Evolutionary conservation across 495 filamentous ascomycete genomes (phyloP), one percentile per base, ranked within the genome.

Genomic region (Tetracladium setigerum): DNA sequence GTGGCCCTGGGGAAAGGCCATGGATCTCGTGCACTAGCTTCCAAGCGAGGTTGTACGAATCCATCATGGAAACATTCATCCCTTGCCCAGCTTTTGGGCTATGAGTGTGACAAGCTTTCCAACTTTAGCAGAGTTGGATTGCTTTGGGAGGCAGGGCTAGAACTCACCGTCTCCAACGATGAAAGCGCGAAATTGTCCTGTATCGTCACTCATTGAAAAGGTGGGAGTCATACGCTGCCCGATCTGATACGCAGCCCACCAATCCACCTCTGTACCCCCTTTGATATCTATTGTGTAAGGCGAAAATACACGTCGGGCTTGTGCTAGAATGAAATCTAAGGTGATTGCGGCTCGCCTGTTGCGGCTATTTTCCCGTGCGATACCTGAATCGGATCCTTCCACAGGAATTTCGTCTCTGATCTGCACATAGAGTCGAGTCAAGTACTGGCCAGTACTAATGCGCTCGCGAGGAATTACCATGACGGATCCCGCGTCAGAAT

Each of bases 241-340:
- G 27, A 70, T 67, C 18, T 62, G 61, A 54, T 71, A 72, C 19
- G 54, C 48, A 30, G 47, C 44, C 59, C 59, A 62, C 62, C 62
- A 65, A 43, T 56, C 56, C 6, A 56, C 64, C 52, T 4, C 44
- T 30, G 34, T 34, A 17, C 7, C 24, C 31, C 31, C 62, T 63
- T 67, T 70, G 0, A 64, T 59, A 10, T 63, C 56, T 38, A 77
- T 69, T 41, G 66, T 65, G 44, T 73, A 77, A 13, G 72, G 73
- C 47, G 65, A 61, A 41, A 77, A 67, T 1, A 71, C 65, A 1
- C 60, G 56, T 5, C 60, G 41, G 0, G 69, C 67, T 24, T 72
- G 60, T 6, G 66, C 58, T 17, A 69, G 67, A n/a, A 73, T 68
- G 0, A 58, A 55, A 22, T 67, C 57, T 6, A 68, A 54, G 0